These are phyloP conservation scores for Abrus precatorius DNA, from an alignment of 306 rosid genomes.

Conservation along the genomic window DNA sequence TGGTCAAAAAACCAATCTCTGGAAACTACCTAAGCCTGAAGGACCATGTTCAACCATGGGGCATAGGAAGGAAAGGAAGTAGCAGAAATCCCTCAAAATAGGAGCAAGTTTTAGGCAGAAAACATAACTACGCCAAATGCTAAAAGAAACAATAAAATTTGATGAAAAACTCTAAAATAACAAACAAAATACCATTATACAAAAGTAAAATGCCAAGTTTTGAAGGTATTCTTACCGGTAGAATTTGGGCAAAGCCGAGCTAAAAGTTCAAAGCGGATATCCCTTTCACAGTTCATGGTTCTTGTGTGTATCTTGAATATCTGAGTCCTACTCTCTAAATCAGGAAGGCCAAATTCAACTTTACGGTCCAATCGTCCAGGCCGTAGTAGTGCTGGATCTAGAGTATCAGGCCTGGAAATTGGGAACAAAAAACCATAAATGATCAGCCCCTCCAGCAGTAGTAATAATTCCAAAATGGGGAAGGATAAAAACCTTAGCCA, in stretches of 20 bases:
- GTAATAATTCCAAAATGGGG: not conserved
- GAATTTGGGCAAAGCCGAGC: slow-evolving; percentile 95
- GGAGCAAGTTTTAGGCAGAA: slow-evolving; percentile 10
- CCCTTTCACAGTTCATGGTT: slow-evolving; percentile 92
- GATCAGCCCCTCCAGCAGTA: not conserved
- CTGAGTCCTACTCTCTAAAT: slow-evolving; percentile 86
- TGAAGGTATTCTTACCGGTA: slow-evolving; percentile 62
- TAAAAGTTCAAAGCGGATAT: slow-evolving; percentile 82
- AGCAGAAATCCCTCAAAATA: not conserved
- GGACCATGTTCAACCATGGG: not conserved
- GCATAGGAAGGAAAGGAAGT: not conserved
- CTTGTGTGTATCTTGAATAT: slow-evolving; percentile 89
- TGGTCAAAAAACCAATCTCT: slow-evolving; percentile 37
- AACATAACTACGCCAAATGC: not conserved
- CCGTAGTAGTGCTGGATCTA: slow-evolving; percentile 86
- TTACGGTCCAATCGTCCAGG: slow-evolving; percentile 92
- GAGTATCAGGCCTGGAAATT: slow-evolving; percentile 81
- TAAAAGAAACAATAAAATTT: not conserved
- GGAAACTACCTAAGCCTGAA: slow-evolving; percentile 11
- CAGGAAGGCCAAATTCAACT: slow-evolving; percentile 96
- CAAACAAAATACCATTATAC: not conserved
- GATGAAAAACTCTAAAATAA: not conserved
- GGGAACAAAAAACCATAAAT: slow-evolving; percentile 32
- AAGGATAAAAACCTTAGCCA: not conserved
- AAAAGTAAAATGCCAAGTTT: not conserved